Evolutionary conservation across 106 monocot species (phyloP), one percentile per base, ranked within the genome.

Genomic region (Triglochin maritima): DNA sequence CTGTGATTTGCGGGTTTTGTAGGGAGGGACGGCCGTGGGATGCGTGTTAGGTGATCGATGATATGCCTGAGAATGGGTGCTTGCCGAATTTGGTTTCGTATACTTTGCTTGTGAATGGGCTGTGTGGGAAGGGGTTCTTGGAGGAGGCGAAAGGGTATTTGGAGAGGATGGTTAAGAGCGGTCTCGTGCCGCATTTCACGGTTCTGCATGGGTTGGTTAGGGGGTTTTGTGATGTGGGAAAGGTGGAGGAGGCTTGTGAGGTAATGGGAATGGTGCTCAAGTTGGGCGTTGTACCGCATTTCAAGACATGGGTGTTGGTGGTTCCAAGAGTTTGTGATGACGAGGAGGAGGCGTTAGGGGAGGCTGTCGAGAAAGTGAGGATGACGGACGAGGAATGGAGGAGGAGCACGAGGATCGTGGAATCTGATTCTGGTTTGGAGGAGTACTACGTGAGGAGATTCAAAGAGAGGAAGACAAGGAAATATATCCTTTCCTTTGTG

Each of bases 11-110:
- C 1, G 98, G 92, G 0, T 78, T 89, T 58, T 92, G 91, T 46
- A 55, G 92, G 41, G 84, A 86, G 72, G 88, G 86, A 0, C 68
- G 88, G 4, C 73, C 88, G 2, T 54, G 77, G 4, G 86, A 92
- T 47, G 92, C 98, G 0, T 78, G 92, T 73, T 86, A 88, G 82
- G 78, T 98, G 75, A 49, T 98, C 49, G 92, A 86, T 7, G 88
- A 92, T 77, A 92, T 92, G 88, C 71, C 62, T 4, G 66, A 60
- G 0, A 75, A 55, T 17, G 88, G 86, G 3, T 80, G 85, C 63
- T 9, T 45, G 63, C 98, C 88, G 0, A 79, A 92, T 63, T 11
- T 84, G 7, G 84, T 86, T 11, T 77, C 84, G 0, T 98, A 88
- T 46, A 72, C 77, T 1, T 72, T 70, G 4, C 15, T 98, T 57